These are phyloP conservation scores for Lyophyllum decastes DNA, from an alignment of 768 basidiomycete genomes.

Conservation along the genomic window DNA sequence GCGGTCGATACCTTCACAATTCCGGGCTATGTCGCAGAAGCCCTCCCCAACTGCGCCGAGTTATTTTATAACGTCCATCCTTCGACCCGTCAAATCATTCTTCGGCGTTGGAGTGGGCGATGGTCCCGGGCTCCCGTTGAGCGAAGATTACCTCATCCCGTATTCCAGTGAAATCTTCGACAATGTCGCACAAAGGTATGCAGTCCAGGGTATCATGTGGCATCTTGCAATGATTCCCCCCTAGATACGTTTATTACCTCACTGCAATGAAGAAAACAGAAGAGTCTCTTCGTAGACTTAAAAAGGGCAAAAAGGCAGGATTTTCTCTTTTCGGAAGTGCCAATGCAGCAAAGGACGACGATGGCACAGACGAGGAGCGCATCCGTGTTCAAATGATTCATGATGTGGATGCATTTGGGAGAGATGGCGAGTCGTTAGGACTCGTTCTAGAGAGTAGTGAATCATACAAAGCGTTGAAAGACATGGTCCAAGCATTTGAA, in stretches of 20 bases:
- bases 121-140: slow-evolving; percentile 63
- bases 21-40: slow-evolving; percentile 81
- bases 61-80: slow-evolving; percentile 79
- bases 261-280: slow-evolving; percentile 90
- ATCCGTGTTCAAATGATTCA: slow-evolving; percentile 81
- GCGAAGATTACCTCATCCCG: slow-evolving; percentile 48
- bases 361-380: slow-evolving; percentile 84
- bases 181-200: slow-evolving; percentile 64
- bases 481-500: slow-evolving; percentile 56
- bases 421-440: slow-evolving; percentile 71
- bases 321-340: slow-evolving; percentile 79
- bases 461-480: slow-evolving; percentile 55
- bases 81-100: slow-evolving; percentile 78
- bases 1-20: slow-evolving; percentile 86
- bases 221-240: slow-evolving; percentile 1
- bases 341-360: slow-evolving; percentile 54
- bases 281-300: slow-evolving; percentile 81
- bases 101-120: slow-evolving; percentile 61
- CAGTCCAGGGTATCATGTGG: neutral
- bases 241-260: slow-evolving; percentile 79
- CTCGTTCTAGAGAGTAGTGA: slow-evolving; percentile 57
- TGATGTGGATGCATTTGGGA: slow-evolving; percentile 84
- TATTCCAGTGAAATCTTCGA: slow-evolving; percentile 71
- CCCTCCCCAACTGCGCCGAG: slow-evolving; percentile 77
- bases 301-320: slow-evolving; percentile 78